phyloP scores from a whole-genome alignment of 768 basidiomycete species.

The Suillus bovinus region DNA sequence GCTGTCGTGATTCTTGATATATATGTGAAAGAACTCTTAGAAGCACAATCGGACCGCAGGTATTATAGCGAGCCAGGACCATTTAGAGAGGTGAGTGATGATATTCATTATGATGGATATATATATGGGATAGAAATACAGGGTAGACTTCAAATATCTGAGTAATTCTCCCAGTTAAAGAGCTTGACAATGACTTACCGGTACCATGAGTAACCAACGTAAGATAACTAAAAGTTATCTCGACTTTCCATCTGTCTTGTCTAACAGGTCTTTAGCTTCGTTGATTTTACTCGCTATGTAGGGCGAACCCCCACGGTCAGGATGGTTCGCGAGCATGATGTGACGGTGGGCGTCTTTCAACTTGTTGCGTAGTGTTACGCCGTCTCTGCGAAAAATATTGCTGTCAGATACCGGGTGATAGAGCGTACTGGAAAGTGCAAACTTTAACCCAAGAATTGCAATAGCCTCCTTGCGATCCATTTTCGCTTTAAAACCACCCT shows the following conservation, averaged over 20 bases:
- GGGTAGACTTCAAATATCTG: conserved; percentile 2
- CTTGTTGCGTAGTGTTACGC: conserved; percentile 66
- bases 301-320: conserved; percentile 97
- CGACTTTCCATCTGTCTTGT: conserved; percentile 65
- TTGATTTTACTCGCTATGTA: conserved; percentile 99
- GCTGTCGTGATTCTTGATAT: neutral
- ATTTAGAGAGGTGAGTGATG: conserved; percentile 9
- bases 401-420: neutral
- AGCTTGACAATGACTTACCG: neutral
- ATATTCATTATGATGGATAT: conserved; percentile 19
- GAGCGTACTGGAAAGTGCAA: conserved; percentile 1
- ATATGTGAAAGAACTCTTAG: neutral
- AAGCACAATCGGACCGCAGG: neutral
- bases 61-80: neutral
- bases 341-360: conserved; percentile 95
- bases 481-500: conserved; percentile 92
- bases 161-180: conserved; percentile 15
- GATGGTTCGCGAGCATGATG: conserved; percentile 98
- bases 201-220: neutral
- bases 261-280: conserved; percentile 92
- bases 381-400: conserved; percentile 58
- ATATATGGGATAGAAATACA: conserved; percentile 24
- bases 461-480: conserved; percentile 97
- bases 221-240: conserved; percentile 19
- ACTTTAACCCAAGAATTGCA: conserved; percentile 91